Percentiles rank a stretch among this genome's conserved stretches.
Evolutionary conservation across 768 basidiomycete genomes (phyloP).

Genomic region (Pulveroboletus ravenelii): DNA sequence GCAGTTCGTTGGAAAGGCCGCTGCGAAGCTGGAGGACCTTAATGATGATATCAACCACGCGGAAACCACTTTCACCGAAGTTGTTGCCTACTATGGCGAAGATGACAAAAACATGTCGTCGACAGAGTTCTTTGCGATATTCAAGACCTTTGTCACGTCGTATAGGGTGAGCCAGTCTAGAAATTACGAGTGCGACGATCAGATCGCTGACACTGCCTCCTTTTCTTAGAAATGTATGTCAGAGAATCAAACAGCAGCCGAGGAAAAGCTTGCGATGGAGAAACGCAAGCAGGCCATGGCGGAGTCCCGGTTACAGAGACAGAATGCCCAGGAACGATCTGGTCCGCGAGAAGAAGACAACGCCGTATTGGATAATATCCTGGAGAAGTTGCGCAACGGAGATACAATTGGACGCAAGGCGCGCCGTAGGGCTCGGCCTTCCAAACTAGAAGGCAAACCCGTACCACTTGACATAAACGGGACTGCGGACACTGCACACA

Average conservation of each 20-base stretch:
- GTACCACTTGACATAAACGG: conserved; percentile 18
- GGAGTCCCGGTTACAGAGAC: conserved; percentile 53
- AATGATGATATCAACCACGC: conserved; percentile 85
- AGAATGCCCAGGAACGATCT: conserved; percentile 42
- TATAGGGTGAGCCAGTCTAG: conserved; percentile 57
- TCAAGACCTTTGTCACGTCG: conserved; percentile 95
- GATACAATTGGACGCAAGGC: conserved; percentile 57
- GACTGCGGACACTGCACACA: conserved; percentile 41
- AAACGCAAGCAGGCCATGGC: conserved; percentile 66
- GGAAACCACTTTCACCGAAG: conserved; percentile 77
- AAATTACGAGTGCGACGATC: not conserved
- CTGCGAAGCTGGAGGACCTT: conserved; percentile 72
- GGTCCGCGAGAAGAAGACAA: conserved; percentile 52
- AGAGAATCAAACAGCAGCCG: conserved; percentile 71
- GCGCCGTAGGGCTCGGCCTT: conserved; percentile 40
- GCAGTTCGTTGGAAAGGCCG: conserved; percentile 77
- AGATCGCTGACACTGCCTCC: conserved; percentile 1
- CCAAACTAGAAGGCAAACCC: conserved; percentile 33
- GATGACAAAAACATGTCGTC: conserved; percentile 84
- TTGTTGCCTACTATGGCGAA: conserved; percentile 89
- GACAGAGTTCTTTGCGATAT: conserved; percentile 91
- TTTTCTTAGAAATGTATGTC: conserved; percentile 73
- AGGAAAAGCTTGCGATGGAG: conserved; percentile 64
- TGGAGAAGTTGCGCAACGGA: conserved; percentile 70
- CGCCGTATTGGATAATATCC: conserved; percentile 58